Conservation (phyloP, 1,139 yeast genomes). For the Suhomyces guaymorum region DNA sequence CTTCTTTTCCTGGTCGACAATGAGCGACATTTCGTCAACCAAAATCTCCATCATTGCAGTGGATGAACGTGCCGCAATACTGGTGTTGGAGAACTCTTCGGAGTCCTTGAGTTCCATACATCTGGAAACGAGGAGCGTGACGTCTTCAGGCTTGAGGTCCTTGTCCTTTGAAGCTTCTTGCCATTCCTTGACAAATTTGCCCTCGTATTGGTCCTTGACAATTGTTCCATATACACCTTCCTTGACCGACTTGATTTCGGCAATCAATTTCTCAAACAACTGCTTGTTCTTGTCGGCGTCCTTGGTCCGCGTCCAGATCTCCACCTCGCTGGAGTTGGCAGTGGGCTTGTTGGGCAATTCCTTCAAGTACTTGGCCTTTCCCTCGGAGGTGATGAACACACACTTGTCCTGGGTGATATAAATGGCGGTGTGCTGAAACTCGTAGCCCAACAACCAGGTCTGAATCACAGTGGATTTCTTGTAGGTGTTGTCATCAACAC, state of each 20-base stretch:
- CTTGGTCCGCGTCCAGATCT: constrained; percentile 77
- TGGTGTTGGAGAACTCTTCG: constrained; percentile 66
- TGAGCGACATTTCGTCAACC: constrained; percentile 83
- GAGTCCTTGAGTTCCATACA: constrained; percentile 77
- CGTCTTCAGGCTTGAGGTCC: constrained; percentile 25
- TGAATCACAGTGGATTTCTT: constrained; percentile 87
- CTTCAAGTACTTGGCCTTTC: constrained; percentile 80
- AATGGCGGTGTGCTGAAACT: constrained; percentile 86
- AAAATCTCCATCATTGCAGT: constrained; percentile 80
- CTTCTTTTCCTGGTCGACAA: constrained; percentile 83
- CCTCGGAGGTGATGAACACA: constrained; percentile 74
- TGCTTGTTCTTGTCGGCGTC: constrained; percentile 74
- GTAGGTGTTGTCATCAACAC: constrained; percentile 88
- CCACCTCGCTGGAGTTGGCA: constrained; percentile 48
- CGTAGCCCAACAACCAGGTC: constrained; percentile 92
- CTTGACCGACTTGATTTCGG: constrained; percentile 45
- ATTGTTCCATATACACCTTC: constrained; percentile 59
- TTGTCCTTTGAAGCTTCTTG: constrained; percentile 52
- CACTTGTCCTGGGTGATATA: constrained; percentile 63
- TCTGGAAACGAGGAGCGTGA: constrained; percentile 51
- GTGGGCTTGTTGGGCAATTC: constrained; percentile 47
- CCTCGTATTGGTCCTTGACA: constrained; percentile 73
- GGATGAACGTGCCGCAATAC: constrained; percentile 76
- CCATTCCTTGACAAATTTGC: constrained; percentile 85
- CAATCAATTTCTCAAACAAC: constrained; percentile 61